These are phyloP conservation scores for Aspergillus kassunensis DNA, from an alignment of 495 filamentous ascomycete genomes.

Conservation along the genomic window DNA sequence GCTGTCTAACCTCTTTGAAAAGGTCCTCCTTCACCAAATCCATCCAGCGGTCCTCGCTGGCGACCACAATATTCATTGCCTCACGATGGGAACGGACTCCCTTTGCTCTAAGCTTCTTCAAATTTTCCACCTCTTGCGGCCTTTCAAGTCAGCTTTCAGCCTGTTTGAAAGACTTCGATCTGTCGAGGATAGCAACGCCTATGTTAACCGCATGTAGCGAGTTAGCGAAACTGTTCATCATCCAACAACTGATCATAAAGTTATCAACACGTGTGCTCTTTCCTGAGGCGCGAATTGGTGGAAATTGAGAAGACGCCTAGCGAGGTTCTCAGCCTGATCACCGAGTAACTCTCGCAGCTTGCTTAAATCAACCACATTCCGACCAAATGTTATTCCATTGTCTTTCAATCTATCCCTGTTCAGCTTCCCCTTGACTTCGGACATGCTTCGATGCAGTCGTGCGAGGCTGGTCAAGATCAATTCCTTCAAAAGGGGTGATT, in stretches of 20 bases:
- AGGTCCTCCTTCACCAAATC: neutral
- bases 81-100: neutral
- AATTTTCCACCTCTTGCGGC: neutral
- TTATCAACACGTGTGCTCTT: neutral
- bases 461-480: too few relatives aligned
- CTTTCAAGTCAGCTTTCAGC: too few relatives aligned
- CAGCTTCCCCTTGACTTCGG: neutral
- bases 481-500: neutral
- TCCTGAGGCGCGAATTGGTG: neutral
- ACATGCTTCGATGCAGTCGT: too few relatives aligned
- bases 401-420: neutral
- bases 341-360: neutral
- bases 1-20: neutral
- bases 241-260: neutral
- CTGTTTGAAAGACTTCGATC: too few relatives aligned
- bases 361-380: neutral
- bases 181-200: too few relatives aligned
- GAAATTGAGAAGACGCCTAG: neutral
- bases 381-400: neutral
- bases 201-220: too few relatives aligned
- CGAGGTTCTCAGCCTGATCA: neutral
- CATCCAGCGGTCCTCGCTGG: conserved; percentile 4
- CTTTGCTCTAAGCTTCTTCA: neutral
- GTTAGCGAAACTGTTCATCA: neutral
- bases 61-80: neutral